Conservation (phyloP, 192 early-diverging fungal species). For the Podila clonocystis region DNA sequence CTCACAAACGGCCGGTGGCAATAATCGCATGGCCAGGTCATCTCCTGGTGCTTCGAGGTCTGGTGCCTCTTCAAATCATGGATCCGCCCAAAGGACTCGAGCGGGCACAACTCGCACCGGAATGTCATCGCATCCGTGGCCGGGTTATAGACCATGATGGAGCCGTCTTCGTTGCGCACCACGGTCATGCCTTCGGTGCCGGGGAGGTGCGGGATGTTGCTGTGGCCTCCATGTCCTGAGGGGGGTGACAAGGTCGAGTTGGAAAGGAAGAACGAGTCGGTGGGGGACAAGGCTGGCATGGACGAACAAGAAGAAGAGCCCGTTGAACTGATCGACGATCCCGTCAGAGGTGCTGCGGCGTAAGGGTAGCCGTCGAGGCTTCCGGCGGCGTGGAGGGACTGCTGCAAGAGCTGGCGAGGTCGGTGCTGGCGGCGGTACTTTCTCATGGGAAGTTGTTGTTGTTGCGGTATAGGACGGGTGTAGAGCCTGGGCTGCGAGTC, state of each 20-base stretch:
- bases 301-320: not conserved
- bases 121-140: constrained; percentile 29
- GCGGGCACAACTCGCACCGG: constrained; percentile 38
- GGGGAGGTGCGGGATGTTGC: constrained; percentile 1
- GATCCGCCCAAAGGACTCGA: constrained; percentile 42
- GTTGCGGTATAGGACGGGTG: not conserved
- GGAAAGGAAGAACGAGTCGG: not conserved
- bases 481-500: no score
- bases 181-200: constrained; percentile 35
- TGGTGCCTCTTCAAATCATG: constrained; percentile 48
- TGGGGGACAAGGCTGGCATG: not conserved
- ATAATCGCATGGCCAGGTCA: constrained; percentile 51
- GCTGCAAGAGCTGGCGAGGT: not conserved
- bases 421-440: not conserved
- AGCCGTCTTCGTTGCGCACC: constrained; percentile 20
- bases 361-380: not conserved
- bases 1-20: constrained; percentile 50
- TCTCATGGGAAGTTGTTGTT: not conserved
- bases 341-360: not conserved
- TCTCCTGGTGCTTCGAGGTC: constrained; percentile 47
- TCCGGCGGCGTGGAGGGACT: not conserved
- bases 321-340: not conserved
- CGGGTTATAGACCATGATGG: constrained; percentile 46
- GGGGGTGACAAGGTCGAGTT: no score
- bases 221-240: no score